phyloP scores from a whole-genome alignment of 2,329 filamentous ascomycete genomes.

The Helotiales sp. region DNA sequence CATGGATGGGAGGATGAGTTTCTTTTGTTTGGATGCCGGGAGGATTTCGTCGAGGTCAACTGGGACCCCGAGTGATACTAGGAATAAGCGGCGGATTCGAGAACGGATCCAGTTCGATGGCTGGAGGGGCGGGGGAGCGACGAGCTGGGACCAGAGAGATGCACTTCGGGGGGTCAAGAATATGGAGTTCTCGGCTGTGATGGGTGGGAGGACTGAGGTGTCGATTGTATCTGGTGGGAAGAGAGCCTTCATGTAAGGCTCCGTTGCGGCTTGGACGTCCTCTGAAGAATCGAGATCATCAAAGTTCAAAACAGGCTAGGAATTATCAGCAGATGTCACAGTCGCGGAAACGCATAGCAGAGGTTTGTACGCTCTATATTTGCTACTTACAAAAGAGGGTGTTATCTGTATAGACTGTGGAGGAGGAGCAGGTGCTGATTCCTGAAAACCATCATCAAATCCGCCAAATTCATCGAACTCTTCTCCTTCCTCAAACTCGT shows the following conservation, averaged over 20 bases:
- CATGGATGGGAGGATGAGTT: slow-evolving; percentile 87
- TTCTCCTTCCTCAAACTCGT: slow-evolving; percentile 62
- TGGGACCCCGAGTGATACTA: slow-evolving; percentile 92
- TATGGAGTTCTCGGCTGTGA: slow-evolving; percentile 51
- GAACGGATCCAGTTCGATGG: slow-evolving; percentile 98
- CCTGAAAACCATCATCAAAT: slow-evolving; percentile 65
- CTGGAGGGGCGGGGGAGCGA: slow-evolving; percentile 89
- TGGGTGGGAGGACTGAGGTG: slow-evolving; percentile 49
- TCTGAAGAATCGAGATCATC: slow-evolving; percentile 57
- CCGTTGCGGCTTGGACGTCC: slow-evolving; percentile 59
- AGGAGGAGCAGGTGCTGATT: slow-evolving; percentile 44
- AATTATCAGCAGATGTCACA: slow-evolving; percentile 27
- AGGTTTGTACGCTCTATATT: slow-evolving; percentile 26
- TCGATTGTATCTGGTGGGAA: slow-evolving; percentile 61
- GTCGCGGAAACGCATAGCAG: slow-evolving; percentile 3
- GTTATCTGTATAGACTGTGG: slow-evolving; percentile 37
- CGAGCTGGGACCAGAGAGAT: slow-evolving; percentile 94
- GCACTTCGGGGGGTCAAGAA: slow-evolving; percentile 85
- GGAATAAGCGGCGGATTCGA: slow-evolving; percentile 88
- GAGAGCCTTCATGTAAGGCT: slow-evolving; percentile 66
- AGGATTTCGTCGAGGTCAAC: slow-evolving; percentile 97
- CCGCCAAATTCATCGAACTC: slow-evolving; percentile 51
- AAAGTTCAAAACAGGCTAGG: slow-evolving; percentile 67
- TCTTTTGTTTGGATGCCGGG: slow-evolving; percentile 96
- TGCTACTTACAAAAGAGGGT: slow-evolving; percentile 45